phyloP scores from a whole-genome alignment of 805 yeast genomes.

The Yueomyces sp. region DNA sequence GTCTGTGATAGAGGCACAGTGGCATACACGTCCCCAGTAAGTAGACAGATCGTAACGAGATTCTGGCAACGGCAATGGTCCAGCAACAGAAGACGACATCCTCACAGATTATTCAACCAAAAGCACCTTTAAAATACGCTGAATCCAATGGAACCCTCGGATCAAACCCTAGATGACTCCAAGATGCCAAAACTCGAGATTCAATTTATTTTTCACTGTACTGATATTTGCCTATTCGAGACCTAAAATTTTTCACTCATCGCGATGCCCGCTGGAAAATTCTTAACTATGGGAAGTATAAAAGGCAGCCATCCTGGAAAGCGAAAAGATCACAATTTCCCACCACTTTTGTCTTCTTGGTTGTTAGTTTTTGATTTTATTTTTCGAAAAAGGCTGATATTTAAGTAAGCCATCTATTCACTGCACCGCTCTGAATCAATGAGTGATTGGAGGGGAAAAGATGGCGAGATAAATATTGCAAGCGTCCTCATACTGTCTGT shows the following conservation, averaged over 20 bases:
- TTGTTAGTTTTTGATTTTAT: too few relatives aligned
- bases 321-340: too few relatives aligned
- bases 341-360: too few relatives aligned
- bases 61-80: constrained; percentile 65
- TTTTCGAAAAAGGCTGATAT: too few relatives aligned
- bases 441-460: constrained; percentile 26
- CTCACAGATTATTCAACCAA: neutral
- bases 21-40: constrained; percentile 89
- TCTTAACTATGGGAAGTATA: too few relatives aligned
- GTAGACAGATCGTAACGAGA: constrained; percentile 70
- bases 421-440: constrained; percentile 22
- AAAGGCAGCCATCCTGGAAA: too few relatives aligned
- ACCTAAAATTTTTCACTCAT: neutral
- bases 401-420: constrained; percentile 22
- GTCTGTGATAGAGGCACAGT: constrained; percentile 85
- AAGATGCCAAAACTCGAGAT: neutral
- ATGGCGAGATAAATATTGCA: constrained; percentile 19
- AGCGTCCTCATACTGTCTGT: constrained; percentile 23
- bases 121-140: neutral
- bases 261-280: too few relatives aligned
- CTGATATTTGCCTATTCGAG: neutral
- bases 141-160: neutral
- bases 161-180: too few relatives aligned
- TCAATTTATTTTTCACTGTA: neutral
- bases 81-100: constrained; percentile 86